phyloP scores from a whole-genome alignment of 2,329 filamentous ascomycete species.

The Gliomastix tumulicola region DNA sequence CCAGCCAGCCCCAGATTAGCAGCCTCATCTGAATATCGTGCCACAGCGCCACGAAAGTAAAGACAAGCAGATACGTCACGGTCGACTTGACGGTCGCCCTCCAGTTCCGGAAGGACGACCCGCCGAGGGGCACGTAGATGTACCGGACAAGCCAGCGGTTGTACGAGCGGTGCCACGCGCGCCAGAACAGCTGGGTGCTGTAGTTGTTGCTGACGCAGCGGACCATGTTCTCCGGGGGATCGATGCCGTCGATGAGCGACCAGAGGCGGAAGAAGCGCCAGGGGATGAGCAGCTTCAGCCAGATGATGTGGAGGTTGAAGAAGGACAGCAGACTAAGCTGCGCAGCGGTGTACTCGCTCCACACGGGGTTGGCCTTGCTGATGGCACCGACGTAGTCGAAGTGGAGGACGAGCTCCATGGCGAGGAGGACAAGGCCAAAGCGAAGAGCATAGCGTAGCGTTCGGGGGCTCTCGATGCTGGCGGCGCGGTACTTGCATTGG shows the following conservation, averaged over 20 bases:
- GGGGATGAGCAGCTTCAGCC: conserved; percentile 92
- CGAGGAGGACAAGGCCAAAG: conserved; percentile 71
- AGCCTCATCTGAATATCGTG: conserved; percentile 91
- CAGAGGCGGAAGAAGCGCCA: conserved; percentile 99
- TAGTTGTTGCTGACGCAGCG: conserved; percentile 96
- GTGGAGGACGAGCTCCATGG: conserved; percentile 88
- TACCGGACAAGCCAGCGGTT: conserved; percentile 94
- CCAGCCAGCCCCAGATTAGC: conserved; percentile 93
- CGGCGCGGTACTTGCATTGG: conserved; percentile 67
- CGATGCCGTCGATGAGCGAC: conserved; percentile 82
- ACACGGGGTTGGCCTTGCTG: conserved; percentile 70
- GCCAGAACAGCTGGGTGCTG: conserved; percentile 87
- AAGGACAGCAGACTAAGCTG: conserved; percentile 87
- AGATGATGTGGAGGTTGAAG: conserved; percentile 95
- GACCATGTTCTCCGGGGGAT: conserved; percentile 97
- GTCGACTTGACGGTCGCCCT: conserved; percentile 49
- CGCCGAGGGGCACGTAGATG: conserved; percentile 87
- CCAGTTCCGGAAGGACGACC: conserved; percentile 44
- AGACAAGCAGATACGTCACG: conserved; percentile 74
- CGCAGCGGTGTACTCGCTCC: conserved; percentile 76
- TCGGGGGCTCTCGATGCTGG: conserved; percentile 62
- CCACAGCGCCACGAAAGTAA: conserved; percentile 97
- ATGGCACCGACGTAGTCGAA: conserved; percentile 93
- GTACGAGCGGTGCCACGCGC: conserved; percentile 90
- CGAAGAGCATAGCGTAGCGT: conserved; percentile 78